These are phyloP conservation scores for Cicer cuneatum DNA, from an alignment of 306 rosid species.

Conservation along the genomic window DNA sequence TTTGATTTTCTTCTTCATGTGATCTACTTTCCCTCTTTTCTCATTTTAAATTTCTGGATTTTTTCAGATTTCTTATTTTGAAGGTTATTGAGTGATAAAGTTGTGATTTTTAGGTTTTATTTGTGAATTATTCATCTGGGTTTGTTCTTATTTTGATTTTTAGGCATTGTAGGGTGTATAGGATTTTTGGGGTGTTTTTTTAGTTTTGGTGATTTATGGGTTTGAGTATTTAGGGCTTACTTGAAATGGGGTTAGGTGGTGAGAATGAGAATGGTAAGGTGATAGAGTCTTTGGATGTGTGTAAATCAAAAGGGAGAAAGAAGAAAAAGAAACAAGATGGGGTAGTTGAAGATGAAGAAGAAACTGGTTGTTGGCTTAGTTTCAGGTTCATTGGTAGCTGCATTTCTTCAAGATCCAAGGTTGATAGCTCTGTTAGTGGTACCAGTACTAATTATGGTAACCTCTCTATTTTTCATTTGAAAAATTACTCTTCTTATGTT, in stretches of 20 bases:
- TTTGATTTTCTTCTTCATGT: conserved; percentile 51
- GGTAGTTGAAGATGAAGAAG: conserved; percentile 54
- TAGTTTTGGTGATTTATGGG: conserved; percentile 53
- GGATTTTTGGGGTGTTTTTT: conserved; percentile 41
- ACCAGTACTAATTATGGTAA: conserved; percentile 85
- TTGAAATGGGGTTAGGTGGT: conserved; percentile 73
- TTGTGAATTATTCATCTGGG: conserved; percentile 41
- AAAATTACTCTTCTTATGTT: conserved; percentile 19
- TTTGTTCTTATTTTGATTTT: conserved; percentile 25
- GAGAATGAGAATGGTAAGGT: conserved; percentile 83
- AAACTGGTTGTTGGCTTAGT: conserved; percentile 84
- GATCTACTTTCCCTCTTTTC: conserved; percentile 51
- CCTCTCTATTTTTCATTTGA: conserved; percentile 32
- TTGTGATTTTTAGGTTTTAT: conserved; percentile 49
- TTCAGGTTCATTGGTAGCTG: conserved; percentile 83
- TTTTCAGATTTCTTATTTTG: conserved; percentile 10
- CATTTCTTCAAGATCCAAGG: conserved; percentile 99
- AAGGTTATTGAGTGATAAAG: conserved; percentile 41
- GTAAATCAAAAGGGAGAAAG: conserved; percentile 70
- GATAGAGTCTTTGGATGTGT: conserved; percentile 72
- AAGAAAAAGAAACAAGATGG: conserved; percentile 61
- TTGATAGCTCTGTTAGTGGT: conserved; percentile 87
- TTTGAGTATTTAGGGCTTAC: conserved; percentile 59
- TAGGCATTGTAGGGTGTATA: conserved; percentile 43
- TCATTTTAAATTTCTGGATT: conserved; percentile 32